These are phyloP conservation scores for Pythium rhizo-oryzae DNA, from an alignment of 352 stramenopile species.

Conservation along the genomic window DNA sequence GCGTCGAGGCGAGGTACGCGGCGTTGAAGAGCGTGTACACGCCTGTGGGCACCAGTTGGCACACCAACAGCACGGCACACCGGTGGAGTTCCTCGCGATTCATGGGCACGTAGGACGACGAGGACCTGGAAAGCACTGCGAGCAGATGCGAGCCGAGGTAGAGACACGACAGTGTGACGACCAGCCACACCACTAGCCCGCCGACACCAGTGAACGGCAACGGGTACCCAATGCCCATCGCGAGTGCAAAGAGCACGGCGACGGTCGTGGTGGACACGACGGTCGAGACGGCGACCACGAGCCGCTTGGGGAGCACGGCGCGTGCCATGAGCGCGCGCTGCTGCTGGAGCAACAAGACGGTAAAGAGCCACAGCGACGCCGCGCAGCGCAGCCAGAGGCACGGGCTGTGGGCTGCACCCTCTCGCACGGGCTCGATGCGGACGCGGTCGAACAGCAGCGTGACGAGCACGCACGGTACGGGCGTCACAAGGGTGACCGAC, in stretches of 20 bases:
- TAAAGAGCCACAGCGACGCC: neutral
- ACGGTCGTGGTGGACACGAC: neutral
- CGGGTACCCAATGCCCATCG: constrained; percentile 1
- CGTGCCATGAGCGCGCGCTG: constrained; percentile 5
- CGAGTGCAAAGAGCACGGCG: neutral
- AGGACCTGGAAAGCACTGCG: neutral
- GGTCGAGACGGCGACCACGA: neutral
- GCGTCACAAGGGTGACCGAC: constrained; percentile 10
- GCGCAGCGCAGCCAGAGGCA: constrained; percentile 16
- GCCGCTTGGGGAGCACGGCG: neutral
- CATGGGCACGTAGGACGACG: neutral
- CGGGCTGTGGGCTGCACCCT: neutral
- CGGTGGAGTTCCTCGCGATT: neutral
- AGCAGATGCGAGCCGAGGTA: neutral
- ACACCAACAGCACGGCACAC: constrained; percentile 22
- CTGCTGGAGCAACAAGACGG: neutral
- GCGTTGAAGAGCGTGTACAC: constrained; percentile 35
- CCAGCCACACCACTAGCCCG: neutral
- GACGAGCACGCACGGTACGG: constrained; percentile 4
- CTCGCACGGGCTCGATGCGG: constrained; percentile 1
- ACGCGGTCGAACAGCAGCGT: neutral
- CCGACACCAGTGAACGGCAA: constrained; percentile 9
- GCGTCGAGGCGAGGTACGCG: constrained; percentile 12
- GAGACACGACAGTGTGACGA: neutral
- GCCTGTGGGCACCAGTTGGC: constrained; percentile 20